Base-by-base conservation (phyloP, 768 basidiomycete genomes). In the Cytidiella melzeri region DNA sequence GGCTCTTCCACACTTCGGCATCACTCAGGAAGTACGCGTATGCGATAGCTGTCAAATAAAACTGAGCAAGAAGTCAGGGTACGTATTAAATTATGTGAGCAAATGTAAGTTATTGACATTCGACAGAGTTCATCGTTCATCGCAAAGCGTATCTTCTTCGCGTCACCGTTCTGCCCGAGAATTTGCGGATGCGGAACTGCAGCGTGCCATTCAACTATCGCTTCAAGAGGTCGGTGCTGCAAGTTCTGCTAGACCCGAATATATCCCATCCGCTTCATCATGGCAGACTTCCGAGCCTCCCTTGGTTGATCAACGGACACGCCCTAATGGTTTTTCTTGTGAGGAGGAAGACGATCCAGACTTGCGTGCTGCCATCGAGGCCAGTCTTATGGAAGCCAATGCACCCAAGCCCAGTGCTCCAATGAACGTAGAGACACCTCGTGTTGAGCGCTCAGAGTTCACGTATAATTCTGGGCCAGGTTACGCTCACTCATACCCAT, bases 261-360 rank as follows among this genome's bases (percentile, higher is more conserved):
- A 91, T 57, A 77, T 83, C 4, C 83, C 88, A 0, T 64, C 82
- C 19, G 67, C 87, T 51, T 80, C 82, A 13, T 61, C 77, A 19
- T 83, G 81, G 78, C 77, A 77, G 40, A 72, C 74, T 20, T 83
- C 83, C 1, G 83, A 87, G 62, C 86, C 84, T 5, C 91, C 87
- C 9, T 43, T 66, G 13, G 71, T 87, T 38, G 77, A 84, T 49
- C 45, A 40, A 12, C 15, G 41, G 10, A 39, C 27, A 4, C 80
- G 80, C 59, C 69, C 73, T 41, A 67, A 63, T 48, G 75, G 74
- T 26, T 41, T 54, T 43, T 49, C 41, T 61, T 69, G 65, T 3
- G 80, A 73, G 10, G 87, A 91, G 10, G 94, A 95, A 26, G 88
- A 95, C 3, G 95, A 99, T 65, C 87, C 88, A 10, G 93, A 98